Evolutionary conservation across 2,329 filamentous ascomycete genomes (phyloP).

Genomic region (Dothideomycetes sp.): DNA sequence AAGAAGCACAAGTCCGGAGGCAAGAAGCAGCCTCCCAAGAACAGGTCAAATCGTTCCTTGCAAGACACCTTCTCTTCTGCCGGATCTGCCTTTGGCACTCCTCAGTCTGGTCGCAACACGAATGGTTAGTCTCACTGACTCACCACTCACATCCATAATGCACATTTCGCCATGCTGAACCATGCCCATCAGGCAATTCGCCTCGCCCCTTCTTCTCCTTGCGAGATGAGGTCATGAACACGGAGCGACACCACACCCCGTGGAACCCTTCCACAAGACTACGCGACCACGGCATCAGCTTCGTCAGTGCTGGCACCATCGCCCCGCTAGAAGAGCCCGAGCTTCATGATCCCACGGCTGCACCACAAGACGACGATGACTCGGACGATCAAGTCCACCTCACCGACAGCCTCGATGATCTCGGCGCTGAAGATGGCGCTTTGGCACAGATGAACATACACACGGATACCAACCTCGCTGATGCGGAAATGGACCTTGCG

Average conservation of each 20-base stretch:
- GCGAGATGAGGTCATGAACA: conserved; percentile 48
- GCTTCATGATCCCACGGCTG: conserved; percentile 15
- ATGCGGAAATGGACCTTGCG: conserved; percentile 1
- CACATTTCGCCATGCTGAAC: too few relatives aligned
- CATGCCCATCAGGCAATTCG: too few relatives aligned
- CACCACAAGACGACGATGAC: conserved; percentile 14
- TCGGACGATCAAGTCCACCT: neutral
- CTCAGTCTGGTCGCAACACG: too few relatives aligned
- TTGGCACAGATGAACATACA: conserved; percentile 21
- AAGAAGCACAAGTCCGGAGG: conserved; percentile 13
- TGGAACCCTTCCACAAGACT: conserved; percentile 40
- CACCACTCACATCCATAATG: too few relatives aligned
- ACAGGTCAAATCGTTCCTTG: too few relatives aligned
- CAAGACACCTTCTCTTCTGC: too few relatives aligned
- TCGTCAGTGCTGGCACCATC: conserved; percentile 48
- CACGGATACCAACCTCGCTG: conserved; percentile 8
- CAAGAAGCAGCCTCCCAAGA: too few relatives aligned
- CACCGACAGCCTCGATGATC: conserved; percentile 18
- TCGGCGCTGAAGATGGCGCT: conserved; percentile 16
- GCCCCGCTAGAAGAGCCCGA: conserved; percentile 21
- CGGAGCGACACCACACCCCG: conserved; percentile 36
- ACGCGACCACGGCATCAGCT: conserved; percentile 44
- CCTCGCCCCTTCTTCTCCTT: conserved; percentile 29
- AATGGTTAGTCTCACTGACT: too few relatives aligned
- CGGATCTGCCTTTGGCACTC: too few relatives aligned